These are phyloP conservation scores for Prunella vulgaris DNA, from an alignment of 257 asterid genomes.

Conservation along the genomic window DNA sequence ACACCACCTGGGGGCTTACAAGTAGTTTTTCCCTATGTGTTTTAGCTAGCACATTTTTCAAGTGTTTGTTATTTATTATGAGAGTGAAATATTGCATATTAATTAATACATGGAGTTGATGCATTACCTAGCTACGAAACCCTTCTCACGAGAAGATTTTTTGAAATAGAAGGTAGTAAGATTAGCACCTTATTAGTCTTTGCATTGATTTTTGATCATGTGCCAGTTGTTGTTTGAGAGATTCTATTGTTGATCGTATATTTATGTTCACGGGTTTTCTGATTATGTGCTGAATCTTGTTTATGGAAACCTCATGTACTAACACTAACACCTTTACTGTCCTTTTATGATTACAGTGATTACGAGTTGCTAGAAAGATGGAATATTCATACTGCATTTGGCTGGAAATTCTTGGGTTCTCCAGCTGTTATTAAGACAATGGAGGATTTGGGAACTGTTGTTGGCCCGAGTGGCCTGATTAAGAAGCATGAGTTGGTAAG, in stretches of 20 bases:
- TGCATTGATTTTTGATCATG: not conserved
- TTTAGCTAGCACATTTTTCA: not conserved
- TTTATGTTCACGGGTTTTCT: not conserved
- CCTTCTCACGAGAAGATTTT: not conserved
- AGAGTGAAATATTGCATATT: not conserved
- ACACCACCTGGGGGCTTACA: not conserved
- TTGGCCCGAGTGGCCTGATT: slow-evolving; percentile 61
- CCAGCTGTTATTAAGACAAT: slow-evolving; percentile 25
- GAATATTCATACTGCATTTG: not conserved
- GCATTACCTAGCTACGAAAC: not conserved
- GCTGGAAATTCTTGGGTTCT: slow-evolving; percentile 5
- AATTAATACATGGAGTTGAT: not conserved
- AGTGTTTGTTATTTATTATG: not conserved
- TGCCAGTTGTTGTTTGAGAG: not conserved
- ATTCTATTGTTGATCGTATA: not conserved
- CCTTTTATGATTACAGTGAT: not conserved
- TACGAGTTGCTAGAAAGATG: slow-evolving; percentile 14
- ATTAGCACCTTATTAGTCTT: not conserved
- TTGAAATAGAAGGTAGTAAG: not conserved
- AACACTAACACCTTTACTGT: slow-evolving; percentile 14
- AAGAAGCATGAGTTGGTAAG: slow-evolving; percentile 70
- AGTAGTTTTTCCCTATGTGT: not conserved
- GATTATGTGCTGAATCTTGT: slow-evolving; percentile 1
- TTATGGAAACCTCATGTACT: slow-evolving; percentile 2
- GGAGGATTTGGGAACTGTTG: slow-evolving; percentile 34